These are phyloP conservation scores for Ustilago bromivora DNA, from an alignment of 1,284 basidiomycete genomes.

Conservation along the genomic window DNA sequence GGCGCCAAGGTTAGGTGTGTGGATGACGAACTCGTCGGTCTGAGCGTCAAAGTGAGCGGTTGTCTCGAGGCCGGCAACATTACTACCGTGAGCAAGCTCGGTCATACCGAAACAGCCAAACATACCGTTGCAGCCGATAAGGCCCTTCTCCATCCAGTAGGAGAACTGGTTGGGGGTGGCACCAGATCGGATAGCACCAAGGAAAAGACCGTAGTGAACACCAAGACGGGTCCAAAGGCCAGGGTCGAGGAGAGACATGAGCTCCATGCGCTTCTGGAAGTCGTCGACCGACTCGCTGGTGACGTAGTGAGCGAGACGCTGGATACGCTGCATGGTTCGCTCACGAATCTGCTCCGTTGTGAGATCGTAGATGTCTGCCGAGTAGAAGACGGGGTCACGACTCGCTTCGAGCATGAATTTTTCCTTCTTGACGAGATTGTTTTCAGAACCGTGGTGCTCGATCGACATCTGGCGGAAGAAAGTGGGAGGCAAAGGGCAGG, in stretches of 20 bases:
- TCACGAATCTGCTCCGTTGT: constrained; percentile 73
- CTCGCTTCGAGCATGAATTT: constrained; percentile 73
- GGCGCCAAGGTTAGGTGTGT: constrained; percentile 71
- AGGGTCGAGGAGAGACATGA: constrained; percentile 72
- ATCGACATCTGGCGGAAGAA: constrained; percentile 63
- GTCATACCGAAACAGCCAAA: constrained; percentile 75
- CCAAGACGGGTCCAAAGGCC: constrained; percentile 75
- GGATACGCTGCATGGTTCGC: constrained; percentile 62
- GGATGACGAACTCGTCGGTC: constrained; percentile 74
- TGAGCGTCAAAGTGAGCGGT: constrained; percentile 74
- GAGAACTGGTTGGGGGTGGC: constrained; percentile 10
- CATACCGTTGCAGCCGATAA: constrained; percentile 25
- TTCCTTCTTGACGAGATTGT: constrained; percentile 67
- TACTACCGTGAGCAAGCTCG: constrained; percentile 73
- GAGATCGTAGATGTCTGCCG: constrained; percentile 74
- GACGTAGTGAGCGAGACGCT: constrained; percentile 65
- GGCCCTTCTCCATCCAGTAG: constrained; percentile 9
- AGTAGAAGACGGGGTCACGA: constrained; percentile 73
- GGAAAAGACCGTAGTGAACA: constrained; percentile 74
- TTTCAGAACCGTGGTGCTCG: constrained; percentile 70
- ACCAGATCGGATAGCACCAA: constrained; percentile 66
- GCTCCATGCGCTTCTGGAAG: constrained; percentile 73
- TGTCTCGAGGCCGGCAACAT: constrained; percentile 75
- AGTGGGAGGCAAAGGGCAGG: background rate
- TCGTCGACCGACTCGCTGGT: constrained; percentile 66